Evolutionary conservation across 805 yeast genomes (phyloP), one percentile per base, ranked within the genome.

Genomic region (Saturnispora bothae): DNA sequence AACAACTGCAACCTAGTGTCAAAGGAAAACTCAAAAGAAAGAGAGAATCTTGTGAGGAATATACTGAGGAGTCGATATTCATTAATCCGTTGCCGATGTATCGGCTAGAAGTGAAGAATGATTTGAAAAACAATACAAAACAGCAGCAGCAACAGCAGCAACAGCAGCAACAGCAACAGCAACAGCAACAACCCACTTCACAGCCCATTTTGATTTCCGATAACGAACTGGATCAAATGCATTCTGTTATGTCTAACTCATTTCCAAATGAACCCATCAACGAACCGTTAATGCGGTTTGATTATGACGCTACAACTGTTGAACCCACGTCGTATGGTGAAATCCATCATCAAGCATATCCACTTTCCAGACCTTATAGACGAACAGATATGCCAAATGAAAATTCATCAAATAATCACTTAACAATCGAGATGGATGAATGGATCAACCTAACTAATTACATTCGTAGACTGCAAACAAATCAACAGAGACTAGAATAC

Each of bases 31-130:
- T n/a, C n/a, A n/a, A n/a, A n/a, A n/a, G n/a, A n/a, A n/a, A n/a
- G n/a, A n/a, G n/a, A n/a, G n/a, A n/a, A n/a, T n/a, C n/a, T n/a
- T n/a, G n/a, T n/a, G n/a, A n/a, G n/a, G n/a, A n/a, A n/a, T n/a
- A n/a, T n/a, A n/a, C n/a, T n/a, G n/a, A n/a, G 25, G 20, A 33
- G 15, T 10, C 13, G n/a, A 42, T 34, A 21, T 34, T 31, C 28
- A 39, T 42, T 7, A 42, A 42, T 26, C 28, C 39, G 8, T 21
- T 42, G 12, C 44, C 44, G 2, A 16, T 42, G 22, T 42, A 42
- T 32, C 27, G 40, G 17, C 21, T 42, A 37, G 40, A 38, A n/a
- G 35, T 42, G 8, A 28, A 30, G 4, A 34, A 20, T 10, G n/a
- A 13, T 10, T 14, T 17, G 12, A 14, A 15, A 4, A 26, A 6